A percentile compares a stretch with the other conserved stretches of the same genome.
phyloP scores from a whole-genome alignment of 2,329 filamentous ascomycete species.

The Elsinoe necatrix region DNA sequence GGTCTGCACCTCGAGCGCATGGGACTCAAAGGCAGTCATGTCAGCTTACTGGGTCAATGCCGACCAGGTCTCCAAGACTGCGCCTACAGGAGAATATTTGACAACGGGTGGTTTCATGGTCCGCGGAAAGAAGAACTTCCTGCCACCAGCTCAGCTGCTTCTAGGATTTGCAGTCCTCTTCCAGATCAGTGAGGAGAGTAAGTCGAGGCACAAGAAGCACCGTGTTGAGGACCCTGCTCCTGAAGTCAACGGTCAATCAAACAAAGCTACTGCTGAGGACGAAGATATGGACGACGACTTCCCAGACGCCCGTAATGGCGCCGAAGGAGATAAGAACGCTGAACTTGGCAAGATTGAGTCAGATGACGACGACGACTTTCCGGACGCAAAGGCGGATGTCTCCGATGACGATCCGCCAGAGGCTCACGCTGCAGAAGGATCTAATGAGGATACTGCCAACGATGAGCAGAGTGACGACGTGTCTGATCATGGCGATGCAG shows the following conservation, averaged over 20 bases:
- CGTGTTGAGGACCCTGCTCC: constrained; percentile 41
- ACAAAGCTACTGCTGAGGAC: constrained; percentile 13
- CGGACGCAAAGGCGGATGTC: constrained; percentile 31
- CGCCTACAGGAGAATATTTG: constrained; percentile 70
- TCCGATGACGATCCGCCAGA: constrained; percentile 21
- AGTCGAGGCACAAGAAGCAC: constrained; percentile 70
- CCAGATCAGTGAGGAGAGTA: constrained; percentile 80
- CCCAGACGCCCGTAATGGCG: constrained; percentile 23
- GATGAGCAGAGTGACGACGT: constrained; percentile 19
- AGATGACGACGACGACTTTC: constrained; percentile 32
- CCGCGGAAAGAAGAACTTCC: constrained; percentile 78
- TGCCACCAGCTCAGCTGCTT: constrained; percentile 78
- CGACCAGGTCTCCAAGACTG: constrained; percentile 82
- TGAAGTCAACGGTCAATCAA: constrained; percentile 18
- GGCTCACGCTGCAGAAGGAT: constrained; percentile 13
- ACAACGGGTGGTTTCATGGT: constrained; percentile 71
- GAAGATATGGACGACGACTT: constrained; percentile 23
- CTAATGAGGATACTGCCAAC: not conserved
- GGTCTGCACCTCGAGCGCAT: constrained; percentile 78
- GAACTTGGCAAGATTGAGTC: not conserved
- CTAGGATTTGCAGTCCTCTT: constrained; percentile 85
- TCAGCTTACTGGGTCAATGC: constrained; percentile 91
- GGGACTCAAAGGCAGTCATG: constrained; percentile 96
- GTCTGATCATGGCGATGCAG: constrained; percentile 17
- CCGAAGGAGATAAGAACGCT: constrained; percentile 23